Conservation (phyloP, 306 rosid species). For the Herpetospermum pedunculosum region DNA sequence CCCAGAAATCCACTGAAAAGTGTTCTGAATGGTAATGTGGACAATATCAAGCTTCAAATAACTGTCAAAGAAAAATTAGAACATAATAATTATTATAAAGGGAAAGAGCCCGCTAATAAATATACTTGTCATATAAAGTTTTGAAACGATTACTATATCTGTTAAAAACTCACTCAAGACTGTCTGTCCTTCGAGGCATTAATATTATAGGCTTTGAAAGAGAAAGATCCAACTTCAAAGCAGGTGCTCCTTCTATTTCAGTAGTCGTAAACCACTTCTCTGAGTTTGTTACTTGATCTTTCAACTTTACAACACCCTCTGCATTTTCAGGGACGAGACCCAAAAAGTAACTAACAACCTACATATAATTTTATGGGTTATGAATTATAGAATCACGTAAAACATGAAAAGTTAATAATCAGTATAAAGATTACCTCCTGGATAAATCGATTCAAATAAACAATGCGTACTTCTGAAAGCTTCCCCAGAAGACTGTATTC, state of each 20-base stretch:
- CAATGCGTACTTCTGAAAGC: slow-evolving; percentile 94
- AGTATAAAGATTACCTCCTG: slow-evolving; percentile 60
- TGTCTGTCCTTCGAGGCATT: slow-evolving; percentile 84
- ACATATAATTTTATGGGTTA: slow-evolving; percentile 15
- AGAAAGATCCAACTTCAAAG: slow-evolving; percentile 87
- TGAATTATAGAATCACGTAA: slow-evolving; percentile 3
- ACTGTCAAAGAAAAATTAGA: slow-evolving; percentile 41
- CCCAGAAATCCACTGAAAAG: slow-evolving; percentile 80
- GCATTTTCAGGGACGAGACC: slow-evolving; percentile 84
- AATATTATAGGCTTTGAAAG: slow-evolving; percentile 82
- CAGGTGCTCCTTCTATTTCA: slow-evolving; percentile 95
- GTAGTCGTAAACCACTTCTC: slow-evolving; percentile 87
- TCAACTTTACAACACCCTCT: slow-evolving; percentile 54
- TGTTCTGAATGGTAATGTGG: slow-evolving; percentile 78
- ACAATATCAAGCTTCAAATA: slow-evolving; percentile 93
- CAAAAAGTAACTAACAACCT: slow-evolving; percentile 88
- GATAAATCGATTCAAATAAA: slow-evolving; percentile 80
- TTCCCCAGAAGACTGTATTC: slow-evolving; percentile 80
- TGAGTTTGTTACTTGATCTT: slow-evolving; percentile 85
- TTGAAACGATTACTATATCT: not conserved
- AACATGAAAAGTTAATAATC: not conserved
- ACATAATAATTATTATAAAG: not conserved
- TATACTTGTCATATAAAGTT: not conserved
- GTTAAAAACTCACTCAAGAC: slow-evolving; percentile 62
- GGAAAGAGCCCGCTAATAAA: not conserved